phyloP scores from a whole-genome alignment of 1,284 basidiomycete species.

The Ceratobasidium sp. region DNA sequence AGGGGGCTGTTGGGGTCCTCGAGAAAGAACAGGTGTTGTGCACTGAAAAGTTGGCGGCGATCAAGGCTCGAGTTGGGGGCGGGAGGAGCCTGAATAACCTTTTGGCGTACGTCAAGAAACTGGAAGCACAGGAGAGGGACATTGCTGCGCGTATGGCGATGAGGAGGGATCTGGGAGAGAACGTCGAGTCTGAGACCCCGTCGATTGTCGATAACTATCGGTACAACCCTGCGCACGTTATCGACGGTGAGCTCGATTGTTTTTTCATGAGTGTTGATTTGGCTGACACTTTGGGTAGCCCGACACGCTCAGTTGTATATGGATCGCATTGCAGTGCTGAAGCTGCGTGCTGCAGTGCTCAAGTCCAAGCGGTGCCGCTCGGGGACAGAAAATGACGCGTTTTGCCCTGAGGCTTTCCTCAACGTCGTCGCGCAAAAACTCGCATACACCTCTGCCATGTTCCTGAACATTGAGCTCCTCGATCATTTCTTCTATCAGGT shows the following conservation, averaged over 20 bases:
- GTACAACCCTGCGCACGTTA: constrained; percentile 89
- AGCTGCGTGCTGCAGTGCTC: constrained; percentile 83
- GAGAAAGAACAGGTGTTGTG: constrained; percentile 88
- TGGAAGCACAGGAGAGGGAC: constrained; percentile 86
- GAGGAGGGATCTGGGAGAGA: constrained; percentile 49
- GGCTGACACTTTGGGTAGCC: constrained; percentile 62
- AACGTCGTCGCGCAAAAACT: constrained; percentile 97
- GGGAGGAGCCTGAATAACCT: constrained; percentile 79
- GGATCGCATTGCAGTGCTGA: constrained; percentile 84
- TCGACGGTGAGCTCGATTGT: constrained; percentile 73
- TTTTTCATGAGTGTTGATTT: constrained; percentile 1
- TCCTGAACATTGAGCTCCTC: constrained; percentile 97
- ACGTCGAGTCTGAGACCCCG: constrained; percentile 53
- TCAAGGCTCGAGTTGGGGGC: constrained; percentile 87
- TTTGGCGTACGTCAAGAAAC: constrained; percentile 80
- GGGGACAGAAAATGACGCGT: constrained; percentile 85
- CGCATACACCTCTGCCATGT: constrained; percentile 96
- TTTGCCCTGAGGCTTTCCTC: constrained; percentile 97
- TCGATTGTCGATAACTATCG: constrained; percentile 75
- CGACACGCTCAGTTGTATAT: constrained; percentile 90
- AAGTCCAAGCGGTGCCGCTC: constrained; percentile 87
- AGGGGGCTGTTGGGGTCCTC: constrained; percentile 79
- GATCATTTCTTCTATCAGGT: constrained; percentile 99
- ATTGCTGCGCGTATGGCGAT: constrained; percentile 61
- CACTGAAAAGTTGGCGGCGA: constrained; percentile 85